Percentiles rank a stretch among this genome's conserved stretches.
Evolutionary conservation across 768 basidiomycete genomes (phyloP).

Genomic region (Boletus fagicola): DNA sequence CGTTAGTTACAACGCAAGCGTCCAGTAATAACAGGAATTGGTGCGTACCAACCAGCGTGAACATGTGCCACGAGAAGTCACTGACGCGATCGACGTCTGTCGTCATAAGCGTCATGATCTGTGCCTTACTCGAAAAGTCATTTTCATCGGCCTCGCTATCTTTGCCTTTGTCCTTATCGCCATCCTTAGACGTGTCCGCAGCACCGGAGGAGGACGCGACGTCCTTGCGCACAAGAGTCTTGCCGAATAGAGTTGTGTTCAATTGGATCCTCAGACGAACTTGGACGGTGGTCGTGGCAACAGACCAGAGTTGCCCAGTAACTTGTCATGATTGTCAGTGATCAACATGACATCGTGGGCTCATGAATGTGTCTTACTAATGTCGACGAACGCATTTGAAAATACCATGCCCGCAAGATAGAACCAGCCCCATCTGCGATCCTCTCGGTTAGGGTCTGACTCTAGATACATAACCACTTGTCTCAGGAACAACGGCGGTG

Average conservation of each 20-base stretch:
- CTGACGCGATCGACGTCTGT: constrained; percentile 90
- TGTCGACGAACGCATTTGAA: constrained; percentile 41
- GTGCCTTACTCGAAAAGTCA: constrained; percentile 64
- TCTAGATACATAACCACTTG: constrained; percentile 65
- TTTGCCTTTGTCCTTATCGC: constrained; percentile 16
- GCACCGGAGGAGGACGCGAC: constrained; percentile 60
- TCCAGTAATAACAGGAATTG: background rate
- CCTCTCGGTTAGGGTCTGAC: constrained; percentile 51
- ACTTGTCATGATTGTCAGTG: constrained; percentile 37
- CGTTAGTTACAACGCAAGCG: background rate
- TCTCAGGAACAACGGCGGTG: constrained; percentile 59
- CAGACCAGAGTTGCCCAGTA: constrained; percentile 68
- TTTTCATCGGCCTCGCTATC: constrained; percentile 39
- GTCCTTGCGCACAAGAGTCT: constrained; percentile 85
- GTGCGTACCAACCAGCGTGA: constrained; percentile 63
- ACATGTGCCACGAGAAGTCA: constrained; percentile 80
- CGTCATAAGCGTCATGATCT: constrained; percentile 96
- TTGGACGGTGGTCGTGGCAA: constrained; percentile 68
- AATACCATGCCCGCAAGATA: constrained; percentile 54
- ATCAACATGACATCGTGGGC: background rate
- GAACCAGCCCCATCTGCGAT: constrained; percentile 73
- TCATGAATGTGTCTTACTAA: constrained; percentile 36
- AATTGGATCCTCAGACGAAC: constrained; percentile 71
- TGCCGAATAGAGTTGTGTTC: constrained; percentile 81
- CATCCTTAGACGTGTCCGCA: constrained; percentile 24